phyloP scores from a whole-genome alignment of 192 early-diverging fungal species.

The Neocallimastix lanati region DNA sequence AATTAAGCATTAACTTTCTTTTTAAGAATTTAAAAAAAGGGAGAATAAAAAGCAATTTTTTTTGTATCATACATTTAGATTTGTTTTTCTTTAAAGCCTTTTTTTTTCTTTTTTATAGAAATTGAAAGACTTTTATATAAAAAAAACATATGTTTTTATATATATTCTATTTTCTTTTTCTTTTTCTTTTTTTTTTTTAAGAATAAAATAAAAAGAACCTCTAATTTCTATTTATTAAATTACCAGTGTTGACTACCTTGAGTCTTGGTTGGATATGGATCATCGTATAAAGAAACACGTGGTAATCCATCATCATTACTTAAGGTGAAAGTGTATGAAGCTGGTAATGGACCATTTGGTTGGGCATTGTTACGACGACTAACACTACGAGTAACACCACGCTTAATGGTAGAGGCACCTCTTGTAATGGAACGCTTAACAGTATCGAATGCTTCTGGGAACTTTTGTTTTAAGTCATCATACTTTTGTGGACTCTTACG shows the following conservation, averaged over 20 bases:
- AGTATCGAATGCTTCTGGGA: background rate
- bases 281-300: background rate
- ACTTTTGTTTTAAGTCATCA: background rate
- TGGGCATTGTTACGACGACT: background rate
- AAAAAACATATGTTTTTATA: too few species aligned
- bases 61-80: background rate
- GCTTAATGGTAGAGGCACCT: background rate
- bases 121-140: too few species aligned
- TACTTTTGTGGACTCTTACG: background rate
- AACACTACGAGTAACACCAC: background rate
- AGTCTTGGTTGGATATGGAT: background rate
- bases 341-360: background rate
- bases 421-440: background rate
- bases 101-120: too few species aligned
- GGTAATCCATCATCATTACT: background rate
- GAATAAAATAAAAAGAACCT: too few species aligned
- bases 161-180: background rate
- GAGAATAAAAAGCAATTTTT: background rate
- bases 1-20: too few species aligned
- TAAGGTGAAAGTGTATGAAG: background rate
- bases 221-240: too few species aligned
- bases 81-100: too few species aligned
- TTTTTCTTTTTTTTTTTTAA: too few species aligned
- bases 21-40: background rate
- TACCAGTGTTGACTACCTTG: background rate